Evolutionary conservation across 306 rosid genomes (phyloP), one percentile per base, ranked within the genome.

Genomic region (Notholithocarpus densiflorus): DNA sequence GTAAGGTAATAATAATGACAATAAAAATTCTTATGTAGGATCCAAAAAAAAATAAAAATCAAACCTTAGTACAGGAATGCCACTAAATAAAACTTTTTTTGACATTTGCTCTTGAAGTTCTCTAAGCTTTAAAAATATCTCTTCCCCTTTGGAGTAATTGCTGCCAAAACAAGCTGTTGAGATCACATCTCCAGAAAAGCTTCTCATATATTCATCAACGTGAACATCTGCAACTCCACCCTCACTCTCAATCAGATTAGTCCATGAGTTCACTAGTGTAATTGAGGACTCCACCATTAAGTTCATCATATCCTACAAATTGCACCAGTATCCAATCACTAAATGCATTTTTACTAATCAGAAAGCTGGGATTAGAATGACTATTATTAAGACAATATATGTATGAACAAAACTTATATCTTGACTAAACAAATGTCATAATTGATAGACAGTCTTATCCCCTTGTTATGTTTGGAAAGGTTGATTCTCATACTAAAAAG

Each of bases 141-240:
- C 70, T 59, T 56, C 56, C 48, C 78, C 78, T 21, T 60, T 20
- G 24, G 83, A 9, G 15, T 45, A 45, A 45, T 45, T 45, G 52
- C 52, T 11, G 14, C 52, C 52, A 45, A 45, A 45, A 23, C 86
- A 83, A 20, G 86, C 86, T 75, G 23, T 79, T 75, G 86, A 83
- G 45, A 79, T 83, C 29, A 79, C 78, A 75, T 83, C 72, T 4
- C 75, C 81, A 15, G 86, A 79, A 69, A 83, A 79, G 13, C 19
- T 74, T 71, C 71, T 75, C 51, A 79, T 40, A 55, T 29, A 12
- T 5, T 71, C 86, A 75, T 83, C 81, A 73, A 83, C 72, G 29
- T 79, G 37, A 40, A 83, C 13, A 45, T 62, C 73, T 48, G 62
- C 72, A 76, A 15, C 14, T 76, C 79, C 79, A 8, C 29, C 72